phyloP scores from a whole-genome alignment of 2,329 filamentous ascomycete genomes.

The Paracoccidioides brasiliensis region DNA sequence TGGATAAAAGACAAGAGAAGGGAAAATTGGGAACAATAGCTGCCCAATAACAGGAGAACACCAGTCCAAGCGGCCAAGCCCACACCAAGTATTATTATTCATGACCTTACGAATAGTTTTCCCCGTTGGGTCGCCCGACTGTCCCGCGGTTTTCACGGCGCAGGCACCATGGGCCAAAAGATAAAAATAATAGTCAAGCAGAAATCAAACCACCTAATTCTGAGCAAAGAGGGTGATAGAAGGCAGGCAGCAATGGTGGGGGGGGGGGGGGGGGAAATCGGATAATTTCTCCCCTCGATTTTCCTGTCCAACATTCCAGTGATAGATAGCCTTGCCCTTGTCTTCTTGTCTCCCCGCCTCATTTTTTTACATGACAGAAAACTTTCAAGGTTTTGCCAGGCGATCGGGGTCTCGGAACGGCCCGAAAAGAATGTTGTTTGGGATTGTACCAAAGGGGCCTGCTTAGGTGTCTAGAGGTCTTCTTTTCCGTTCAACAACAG shows the following conservation, averaged over 20 bases:
- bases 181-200: not conserved
- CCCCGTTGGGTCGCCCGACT: not conserved
- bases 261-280: too few relatives aligned
- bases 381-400: not conserved
- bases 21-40: not conserved
- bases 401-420: constrained; percentile 4
- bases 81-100: not conserved
- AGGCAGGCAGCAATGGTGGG: not conserved
- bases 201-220: not conserved
- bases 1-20: not conserved
- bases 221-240: not conserved
- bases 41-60: not conserved
- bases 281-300: not conserved
- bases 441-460: not conserved
- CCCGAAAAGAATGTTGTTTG: constrained; percentile 6
- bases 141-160: not conserved
- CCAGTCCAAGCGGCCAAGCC: not conserved
- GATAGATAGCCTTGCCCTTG: not conserved
- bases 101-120: not conserved
- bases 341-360: not conserved
- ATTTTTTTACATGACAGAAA: constrained; percentile 14
- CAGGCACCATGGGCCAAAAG: not conserved
- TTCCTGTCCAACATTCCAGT: not conserved
- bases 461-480: not conserved
- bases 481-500: not conserved